A percentile compares a stretch with the other conserved stretches of the same genome.
Evolutionary conservation across 257 asterid species (phyloP).

Genomic region (Nicotiana sylvestris): DNA sequence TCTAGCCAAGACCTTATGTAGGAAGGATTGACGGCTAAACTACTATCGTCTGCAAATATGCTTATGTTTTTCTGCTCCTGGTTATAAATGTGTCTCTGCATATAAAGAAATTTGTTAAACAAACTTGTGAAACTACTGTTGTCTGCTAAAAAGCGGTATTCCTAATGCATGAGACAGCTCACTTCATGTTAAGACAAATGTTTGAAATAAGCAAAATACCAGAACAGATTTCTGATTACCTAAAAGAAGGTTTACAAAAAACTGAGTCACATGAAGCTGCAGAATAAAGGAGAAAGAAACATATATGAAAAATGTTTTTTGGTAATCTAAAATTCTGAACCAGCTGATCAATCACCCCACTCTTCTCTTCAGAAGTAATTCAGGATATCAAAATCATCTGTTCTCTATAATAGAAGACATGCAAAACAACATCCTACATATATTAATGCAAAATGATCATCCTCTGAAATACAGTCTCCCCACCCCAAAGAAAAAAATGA

Average conservation of each 20-base stretch:
- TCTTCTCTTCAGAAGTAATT: not conserved
- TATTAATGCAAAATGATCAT: not conserved
- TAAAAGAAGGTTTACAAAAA: not conserved
- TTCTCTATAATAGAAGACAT: not conserved
- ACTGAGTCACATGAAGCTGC: not conserved
- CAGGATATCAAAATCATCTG: not conserved
- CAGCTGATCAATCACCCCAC: not conserved
- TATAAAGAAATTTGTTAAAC: conserved; percentile 7
- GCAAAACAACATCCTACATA: not conserved
- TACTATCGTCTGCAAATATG: conserved; percentile 77
- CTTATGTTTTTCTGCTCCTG: conserved; percentile 51
- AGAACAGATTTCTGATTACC: not conserved
- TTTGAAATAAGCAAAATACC: not conserved
- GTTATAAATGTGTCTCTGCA: conserved; percentile 77
- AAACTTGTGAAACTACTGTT: not conserved
- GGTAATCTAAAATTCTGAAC: not conserved
- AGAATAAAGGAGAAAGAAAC: not conserved
- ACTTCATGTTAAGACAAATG: not conserved
- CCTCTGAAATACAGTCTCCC: not conserved
- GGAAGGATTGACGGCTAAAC: conserved; percentile 77
- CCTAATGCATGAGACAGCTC: not conserved
- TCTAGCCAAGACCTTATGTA: conserved; percentile 76
- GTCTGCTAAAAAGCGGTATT: not conserved
- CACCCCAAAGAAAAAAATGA: not conserved
- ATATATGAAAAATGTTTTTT: not conserved